Evolutionary conservation across 2,329 filamentous ascomycete genomes (phyloP).

Genomic region (Xylariales sp.): DNA sequence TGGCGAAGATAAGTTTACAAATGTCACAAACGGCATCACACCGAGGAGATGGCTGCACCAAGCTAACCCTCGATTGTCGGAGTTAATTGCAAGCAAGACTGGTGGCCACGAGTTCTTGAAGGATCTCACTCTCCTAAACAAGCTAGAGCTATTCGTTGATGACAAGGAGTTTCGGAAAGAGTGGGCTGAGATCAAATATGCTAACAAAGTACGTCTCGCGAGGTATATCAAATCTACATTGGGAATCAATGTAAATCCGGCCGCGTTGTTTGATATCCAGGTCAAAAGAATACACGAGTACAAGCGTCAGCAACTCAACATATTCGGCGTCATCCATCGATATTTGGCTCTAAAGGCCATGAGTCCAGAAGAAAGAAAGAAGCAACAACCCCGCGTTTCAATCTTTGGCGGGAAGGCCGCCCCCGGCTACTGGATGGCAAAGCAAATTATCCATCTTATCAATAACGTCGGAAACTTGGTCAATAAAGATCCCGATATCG

Average conservation of each 20-base stretch:
- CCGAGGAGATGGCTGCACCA: slow-evolving; percentile 97
- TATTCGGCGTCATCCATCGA: slow-evolving; percentile 96
- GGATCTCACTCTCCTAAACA: slow-evolving; percentile 86
- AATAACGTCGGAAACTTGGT: slow-evolving; percentile 91
- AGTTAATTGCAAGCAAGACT: slow-evolving; percentile 89
- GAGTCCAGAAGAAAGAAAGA: slow-evolving; percentile 85
- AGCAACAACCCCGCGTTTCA: slow-evolving; percentile 86
- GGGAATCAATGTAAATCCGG: slow-evolving; percentile 84
- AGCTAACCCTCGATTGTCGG: slow-evolving; percentile 91
- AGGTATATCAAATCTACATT: slow-evolving; percentile 88
- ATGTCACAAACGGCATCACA: slow-evolving; percentile 98
- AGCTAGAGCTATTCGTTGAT: slow-evolving; percentile 84
- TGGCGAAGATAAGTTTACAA: slow-evolving; percentile 96
- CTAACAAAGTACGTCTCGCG: slow-evolving; percentile 92
- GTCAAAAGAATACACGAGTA: slow-evolving; percentile 99
- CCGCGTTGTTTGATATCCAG: slow-evolving; percentile 93
- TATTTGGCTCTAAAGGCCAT: slow-evolving; percentile 91
- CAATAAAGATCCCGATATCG: slow-evolving; percentile 91
- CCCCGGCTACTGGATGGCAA: slow-evolving; percentile 99
- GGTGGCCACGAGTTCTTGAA: slow-evolving; percentile 88
- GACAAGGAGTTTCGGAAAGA: slow-evolving; percentile 93
- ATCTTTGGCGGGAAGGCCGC: slow-evolving; percentile 99
- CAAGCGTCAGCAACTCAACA: slow-evolving; percentile 98
- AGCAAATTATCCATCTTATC: slow-evolving; percentile 97
- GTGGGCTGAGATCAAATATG: slow-evolving; percentile 96